Conservation (phyloP, 208 protist genomes). For the Acanthamoeba castellanii region DNA sequence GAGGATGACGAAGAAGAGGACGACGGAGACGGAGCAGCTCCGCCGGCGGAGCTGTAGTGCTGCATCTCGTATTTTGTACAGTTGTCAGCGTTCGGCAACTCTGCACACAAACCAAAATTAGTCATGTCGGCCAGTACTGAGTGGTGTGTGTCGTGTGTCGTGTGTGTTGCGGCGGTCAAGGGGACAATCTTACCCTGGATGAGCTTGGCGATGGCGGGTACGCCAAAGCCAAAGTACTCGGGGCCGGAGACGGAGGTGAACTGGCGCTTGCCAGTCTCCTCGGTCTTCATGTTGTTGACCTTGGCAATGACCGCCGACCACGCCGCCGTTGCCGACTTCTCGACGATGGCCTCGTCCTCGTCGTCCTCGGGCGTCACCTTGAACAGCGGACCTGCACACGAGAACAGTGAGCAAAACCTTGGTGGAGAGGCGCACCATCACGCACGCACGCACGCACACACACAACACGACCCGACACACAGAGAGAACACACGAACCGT, state of each 20-base stretch:
- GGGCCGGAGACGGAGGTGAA: slow-evolving; percentile 72
- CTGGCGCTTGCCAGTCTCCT: slow-evolving; percentile 68
- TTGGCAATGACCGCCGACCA: slow-evolving; percentile 67
- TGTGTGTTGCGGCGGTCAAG: neutral
- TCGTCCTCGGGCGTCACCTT: slow-evolving; percentile 66
- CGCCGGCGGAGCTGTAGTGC: slow-evolving; percentile 7
- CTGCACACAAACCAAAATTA: slow-evolving; percentile 5
- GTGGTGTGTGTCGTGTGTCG: neutral
- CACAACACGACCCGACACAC: too few relatives aligned
- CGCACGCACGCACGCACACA: too few relatives aligned
- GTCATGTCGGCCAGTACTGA: neutral
- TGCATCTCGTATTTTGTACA: slow-evolving; percentile 75
- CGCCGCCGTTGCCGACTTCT: slow-evolving; percentile 67
- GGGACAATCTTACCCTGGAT: slow-evolving; percentile 15
- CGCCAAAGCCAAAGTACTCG: slow-evolving; percentile 71
- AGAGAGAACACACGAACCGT: neutral
- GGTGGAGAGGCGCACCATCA: neutral
- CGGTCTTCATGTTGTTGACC: slow-evolving; percentile 72
- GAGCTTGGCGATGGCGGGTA: slow-evolving; percentile 68
- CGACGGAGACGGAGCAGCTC: neutral
- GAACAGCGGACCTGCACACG: slow-evolving; percentile 58
- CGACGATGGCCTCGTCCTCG: slow-evolving; percentile 33
- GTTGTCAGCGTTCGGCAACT: slow-evolving; percentile 24
- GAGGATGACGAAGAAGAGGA: slow-evolving; percentile 16
- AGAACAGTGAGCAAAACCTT: neutral